phyloP scores from a whole-genome alignment of 2,329 filamentous ascomycete species.

The Xylariaceae sp. region DNA sequence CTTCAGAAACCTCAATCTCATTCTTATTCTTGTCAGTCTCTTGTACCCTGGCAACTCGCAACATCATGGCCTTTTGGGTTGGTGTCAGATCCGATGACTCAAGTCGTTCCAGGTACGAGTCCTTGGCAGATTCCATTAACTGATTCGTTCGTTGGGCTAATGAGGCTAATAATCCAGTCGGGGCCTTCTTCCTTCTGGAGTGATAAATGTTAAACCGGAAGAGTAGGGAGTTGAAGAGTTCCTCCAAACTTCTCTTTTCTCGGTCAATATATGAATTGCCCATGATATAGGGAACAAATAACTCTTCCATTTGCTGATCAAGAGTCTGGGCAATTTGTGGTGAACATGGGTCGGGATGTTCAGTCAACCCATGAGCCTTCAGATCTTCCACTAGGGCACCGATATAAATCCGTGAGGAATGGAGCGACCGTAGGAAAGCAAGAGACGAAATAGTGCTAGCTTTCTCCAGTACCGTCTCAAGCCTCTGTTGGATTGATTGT shows the following conservation, averaged over 20 bases:
- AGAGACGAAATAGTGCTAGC: constrained; percentile 86
- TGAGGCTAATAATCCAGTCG: constrained; percentile 87
- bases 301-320: constrained; percentile 69
- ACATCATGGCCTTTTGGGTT: constrained; percentile 84
- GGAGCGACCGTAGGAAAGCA: constrained; percentile 83
- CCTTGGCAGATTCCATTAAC: constrained; percentile 78
- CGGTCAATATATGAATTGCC: constrained; percentile 66
- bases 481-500: constrained; percentile 91
- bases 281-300: constrained; percentile 67
- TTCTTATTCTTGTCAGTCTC: constrained; percentile 69
- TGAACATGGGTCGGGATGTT: constrained; percentile 87
- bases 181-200: constrained; percentile 77
- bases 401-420: constrained; percentile 87
- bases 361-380: constrained; percentile 88
- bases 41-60: constrained; percentile 80
- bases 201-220: constrained; percentile 99
- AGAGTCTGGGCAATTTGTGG: constrained; percentile 74
- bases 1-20: constrained; percentile 85
- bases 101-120: constrained; percentile 83
- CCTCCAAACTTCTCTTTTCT: constrained; percentile 65
- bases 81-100: constrained; percentile 83
- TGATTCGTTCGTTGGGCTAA: constrained; percentile 87
- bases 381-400: constrained; percentile 83
- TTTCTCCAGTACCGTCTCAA: constrained; percentile 95
- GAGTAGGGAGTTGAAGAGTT: constrained; percentile 81